A percentile compares a stretch with the other conserved stretches of the same genome.
Conservation (phyloP, 2,329 filamentous ascomycete genomes). For the Knufia fluminis region DNA sequence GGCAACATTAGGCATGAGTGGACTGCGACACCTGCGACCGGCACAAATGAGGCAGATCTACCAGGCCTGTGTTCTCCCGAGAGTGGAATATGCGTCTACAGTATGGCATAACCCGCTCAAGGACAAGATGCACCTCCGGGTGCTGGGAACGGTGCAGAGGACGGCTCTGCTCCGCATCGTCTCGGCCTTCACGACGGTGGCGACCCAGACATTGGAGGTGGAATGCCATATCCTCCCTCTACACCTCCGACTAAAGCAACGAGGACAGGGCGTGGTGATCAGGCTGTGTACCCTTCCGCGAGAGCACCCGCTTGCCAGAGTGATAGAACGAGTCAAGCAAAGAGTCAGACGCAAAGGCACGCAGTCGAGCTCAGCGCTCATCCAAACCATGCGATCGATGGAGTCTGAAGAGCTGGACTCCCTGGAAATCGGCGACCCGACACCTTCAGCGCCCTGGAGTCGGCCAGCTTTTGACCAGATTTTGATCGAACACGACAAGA, state of each 20-base stretch:
- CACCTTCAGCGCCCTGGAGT: slow-evolving; percentile 20
- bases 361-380: slow-evolving; percentile 8
- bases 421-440: slow-evolving; percentile 24
- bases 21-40: slow-evolving; percentile 20
- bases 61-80: slow-evolving; percentile 20
- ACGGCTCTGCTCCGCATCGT: slow-evolving; percentile 19
- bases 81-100: slow-evolving; percentile 23
- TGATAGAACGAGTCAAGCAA: slow-evolving; percentile 12
- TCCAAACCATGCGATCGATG: slow-evolving; percentile 9
- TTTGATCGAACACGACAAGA: slow-evolving; percentile 21
- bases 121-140: slow-evolving; percentile 20
- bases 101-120: slow-evolving; percentile 22
- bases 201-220: slow-evolving; percentile 21
- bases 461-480: slow-evolving; percentile 20
- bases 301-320: slow-evolving; percentile 15
- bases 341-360: slow-evolving; percentile 8
- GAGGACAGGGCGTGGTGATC: slow-evolving; percentile 15
- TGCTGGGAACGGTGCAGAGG: slow-evolving; percentile 21
- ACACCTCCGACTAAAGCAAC: slow-evolving; percentile 14
- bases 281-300: slow-evolving; percentile 21
- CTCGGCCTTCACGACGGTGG: slow-evolving; percentile 22
- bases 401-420: slow-evolving; percentile 13
- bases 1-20: slow-evolving; percentile 14
- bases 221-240: slow-evolving; percentile 20
- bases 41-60: slow-evolving; percentile 23